phyloP scores from a whole-genome alignment of 2,329 filamentous ascomycete genomes.

The Trichoderma sp. region DNA sequence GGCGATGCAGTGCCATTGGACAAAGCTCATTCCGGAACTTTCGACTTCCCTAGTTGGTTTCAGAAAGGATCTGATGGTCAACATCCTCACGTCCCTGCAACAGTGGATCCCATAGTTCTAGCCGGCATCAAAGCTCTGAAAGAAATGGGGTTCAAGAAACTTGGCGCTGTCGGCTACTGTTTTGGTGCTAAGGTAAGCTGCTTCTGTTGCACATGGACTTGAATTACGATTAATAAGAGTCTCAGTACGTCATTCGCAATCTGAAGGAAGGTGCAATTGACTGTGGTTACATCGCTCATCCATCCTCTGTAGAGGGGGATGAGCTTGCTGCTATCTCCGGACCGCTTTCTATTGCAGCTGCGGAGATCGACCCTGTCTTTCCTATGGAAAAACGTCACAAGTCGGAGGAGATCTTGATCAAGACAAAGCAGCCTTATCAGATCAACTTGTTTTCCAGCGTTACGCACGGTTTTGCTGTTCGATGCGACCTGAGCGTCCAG shows the following conservation, averaged over 20 bases:
- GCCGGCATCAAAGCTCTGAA: conserved; percentile 52
- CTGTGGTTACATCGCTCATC: conserved; percentile 73
- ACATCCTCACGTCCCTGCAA: conserved; percentile 38
- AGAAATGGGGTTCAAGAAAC: conserved; percentile 53
- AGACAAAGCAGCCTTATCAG: conserved; percentile 64
- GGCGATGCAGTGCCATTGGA: conserved; percentile 26
- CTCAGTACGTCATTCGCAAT: conserved; percentile 65
- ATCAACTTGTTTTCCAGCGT: conserved; percentile 73
- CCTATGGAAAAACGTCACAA: conserved; percentile 61
- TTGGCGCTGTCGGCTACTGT: conserved; percentile 70
- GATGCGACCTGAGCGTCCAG: conserved; percentile 59
- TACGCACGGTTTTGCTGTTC: conserved; percentile 72
- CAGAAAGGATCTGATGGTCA: conserved; percentile 43
- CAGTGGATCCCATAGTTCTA: conserved; percentile 32
- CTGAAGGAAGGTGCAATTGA: conserved; percentile 57
- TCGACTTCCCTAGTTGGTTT: conserved; percentile 34
- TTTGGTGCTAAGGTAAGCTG: conserved; percentile 65
- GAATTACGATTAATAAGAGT: too few relatives aligned
- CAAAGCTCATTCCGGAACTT: conserved; percentile 39
- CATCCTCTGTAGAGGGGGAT: conserved; percentile 67
- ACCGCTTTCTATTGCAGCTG: conserved; percentile 65
- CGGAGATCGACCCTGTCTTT: conserved; percentile 66
- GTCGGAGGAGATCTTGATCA: conserved; percentile 59
- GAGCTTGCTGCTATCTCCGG: conserved; percentile 66
- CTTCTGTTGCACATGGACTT: too few relatives aligned